Conservation (phyloP, 1,139 yeast genomes). For the Scheffersomyces stambukii region DNA sequence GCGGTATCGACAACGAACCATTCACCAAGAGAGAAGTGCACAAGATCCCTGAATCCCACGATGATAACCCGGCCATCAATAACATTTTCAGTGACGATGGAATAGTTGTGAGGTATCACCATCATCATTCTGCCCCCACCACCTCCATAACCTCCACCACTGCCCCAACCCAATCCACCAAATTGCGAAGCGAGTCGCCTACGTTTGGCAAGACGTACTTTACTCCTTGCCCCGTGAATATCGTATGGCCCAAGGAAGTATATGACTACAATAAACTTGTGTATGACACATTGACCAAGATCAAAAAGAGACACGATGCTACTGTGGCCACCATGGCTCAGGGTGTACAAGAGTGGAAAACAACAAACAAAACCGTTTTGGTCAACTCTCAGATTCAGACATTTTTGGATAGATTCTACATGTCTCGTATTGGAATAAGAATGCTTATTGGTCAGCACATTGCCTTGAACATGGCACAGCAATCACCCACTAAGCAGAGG, state of each 20-base stretch:
- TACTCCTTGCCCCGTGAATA: conserved; percentile 50
- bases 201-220: conserved; percentile 56
- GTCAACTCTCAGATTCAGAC: conserved; percentile 68
- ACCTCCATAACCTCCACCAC: too few relatives aligned
- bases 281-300: conserved; percentile 61
- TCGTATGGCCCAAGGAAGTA: conserved; percentile 71
- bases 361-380: conserved; percentile 41
- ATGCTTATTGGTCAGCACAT: conserved; percentile 89
- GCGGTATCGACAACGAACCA: conserved; percentile 5
- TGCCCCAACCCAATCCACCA: too few relatives aligned
- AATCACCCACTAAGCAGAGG: conserved; percentile 40
- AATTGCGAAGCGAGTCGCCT: conserved; percentile 25
- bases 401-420: conserved; percentile 76
- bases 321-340: conserved; percentile 92
- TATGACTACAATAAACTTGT: conserved; percentile 67
- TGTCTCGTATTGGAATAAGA: conserved; percentile 84
- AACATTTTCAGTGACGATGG: conserved; percentile 53
- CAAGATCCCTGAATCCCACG: conserved; percentile 12
- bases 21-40: conserved; percentile 8
- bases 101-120: conserved; percentile 36
- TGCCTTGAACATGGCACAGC: conserved; percentile 68
- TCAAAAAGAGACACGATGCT: conserved; percentile 85
- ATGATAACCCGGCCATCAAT: conserved; percentile 38
- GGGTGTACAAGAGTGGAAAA: conserved; percentile 89
- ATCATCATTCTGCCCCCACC: conserved; percentile 10